Base-by-base conservation (phyloP, 495 filamentous ascomycete genomes). In the Evansstolkia leycettana region DNA sequence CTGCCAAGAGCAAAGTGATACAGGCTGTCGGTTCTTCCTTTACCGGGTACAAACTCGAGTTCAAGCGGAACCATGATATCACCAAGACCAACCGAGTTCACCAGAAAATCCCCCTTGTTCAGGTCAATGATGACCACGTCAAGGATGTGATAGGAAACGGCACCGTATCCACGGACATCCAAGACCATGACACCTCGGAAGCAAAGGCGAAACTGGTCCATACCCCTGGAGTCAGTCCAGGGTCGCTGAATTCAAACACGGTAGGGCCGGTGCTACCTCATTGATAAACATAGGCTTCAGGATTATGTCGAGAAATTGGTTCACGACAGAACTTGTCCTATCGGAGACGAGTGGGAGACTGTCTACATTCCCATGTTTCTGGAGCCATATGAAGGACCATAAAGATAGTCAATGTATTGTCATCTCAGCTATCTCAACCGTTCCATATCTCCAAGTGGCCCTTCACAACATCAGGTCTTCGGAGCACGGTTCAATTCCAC, bases 291-390 rank as follows among this genome's bases (percentile, higher is more conserved):
- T 29, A 23, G 17, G 33, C 17, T 35, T 35, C 33, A 24, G 33
- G 33, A 35, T 18, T 23, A 35, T 35, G 23, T 35, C 13, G 33
- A 24, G 9, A 35, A 25, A n/a, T 35, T 35, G 7, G 33, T 15
- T 15, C 11, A 15, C 15, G 31, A 33, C 28, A n/a, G n/a, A n/a
- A n/a, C n/a, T n/a, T n/a, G n/a, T n/a, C n/a, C n/a, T n/a, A n/a
- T n/a, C n/a, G n/a, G n/a, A n/a, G n/a, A n/a, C n/a, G n/a, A n/a
- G n/a, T n/a, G 20, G 20, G 20, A 9, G 5, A 5, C 20, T 23
- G 4, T 4, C 20, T 9, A 23, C 20, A 23, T 4, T 23, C 20
- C 9, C 20, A n/a, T 29, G 12, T 6, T 5, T n/a, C 27, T 29
- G 5, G 27, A 29, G 12, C 5, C 27, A 29, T 3, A n/a, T n/a